Evolutionary conservation across 371 early-diverging fungal species (phyloP).

Genomic region (Nematocida parisii): DNA sequence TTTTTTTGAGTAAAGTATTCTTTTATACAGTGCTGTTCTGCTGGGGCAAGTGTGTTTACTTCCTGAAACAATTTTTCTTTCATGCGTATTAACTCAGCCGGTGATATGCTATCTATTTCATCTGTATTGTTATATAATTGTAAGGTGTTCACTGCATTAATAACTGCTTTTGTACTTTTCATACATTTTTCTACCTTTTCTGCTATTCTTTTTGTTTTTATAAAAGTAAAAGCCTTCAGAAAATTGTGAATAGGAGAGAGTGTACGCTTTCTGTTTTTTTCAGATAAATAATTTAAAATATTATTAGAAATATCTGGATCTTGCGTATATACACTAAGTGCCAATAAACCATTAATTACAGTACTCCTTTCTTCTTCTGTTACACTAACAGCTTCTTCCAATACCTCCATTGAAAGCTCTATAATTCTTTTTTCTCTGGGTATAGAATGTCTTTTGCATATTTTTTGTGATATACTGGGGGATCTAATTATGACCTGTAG

Average conservation of each 20-base stretch:
- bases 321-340: background rate
- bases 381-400: slow-evolving; percentile 2
- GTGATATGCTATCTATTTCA: background rate
- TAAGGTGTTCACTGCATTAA: background rate
- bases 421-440: slow-evolving; percentile 26
- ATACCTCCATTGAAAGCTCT: background rate
- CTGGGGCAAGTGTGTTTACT: background rate
- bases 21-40: background rate
- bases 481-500: slow-evolving; percentile 18
- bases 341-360: background rate
- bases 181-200: background rate
- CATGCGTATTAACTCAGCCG: background rate
- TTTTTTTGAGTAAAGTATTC: slow-evolving; percentile 15
- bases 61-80: background rate
- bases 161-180: background rate
- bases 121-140: background rate
- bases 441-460: background rate
- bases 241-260: background rate
- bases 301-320: background rate
- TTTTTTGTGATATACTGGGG: slow-evolving; percentile 10
- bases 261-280: slow-evolving; percentile 9
- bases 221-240: background rate
- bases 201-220: background rate
- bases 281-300: slow-evolving; percentile 13
- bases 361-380: slow-evolving; percentile 15